Evolutionary conservation across 352 stramenopile species (phyloP).

Genomic region (Pythium dissotocum): DNA sequence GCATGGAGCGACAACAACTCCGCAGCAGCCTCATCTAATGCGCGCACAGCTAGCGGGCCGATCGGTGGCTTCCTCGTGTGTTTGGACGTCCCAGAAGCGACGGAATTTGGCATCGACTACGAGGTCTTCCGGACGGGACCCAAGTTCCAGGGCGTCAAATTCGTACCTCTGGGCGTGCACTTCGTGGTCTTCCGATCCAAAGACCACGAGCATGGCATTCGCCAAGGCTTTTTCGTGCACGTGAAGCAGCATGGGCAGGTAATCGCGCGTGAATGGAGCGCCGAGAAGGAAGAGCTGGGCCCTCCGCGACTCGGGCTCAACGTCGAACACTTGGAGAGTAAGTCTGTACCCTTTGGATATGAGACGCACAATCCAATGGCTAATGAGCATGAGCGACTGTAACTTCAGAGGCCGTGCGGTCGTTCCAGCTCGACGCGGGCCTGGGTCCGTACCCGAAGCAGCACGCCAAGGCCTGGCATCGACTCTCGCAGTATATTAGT

Average conservation of each 20-base stretch:
- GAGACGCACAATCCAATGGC: too few relatives aligned
- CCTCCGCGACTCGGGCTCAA: constrained; percentile 56
- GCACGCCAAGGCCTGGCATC: constrained; percentile 69
- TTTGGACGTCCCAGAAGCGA: constrained; percentile 72
- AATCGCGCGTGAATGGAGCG: constrained; percentile 74
- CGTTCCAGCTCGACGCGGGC: constrained; percentile 80
- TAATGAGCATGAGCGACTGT: background rate
- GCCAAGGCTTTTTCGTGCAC: constrained; percentile 81
- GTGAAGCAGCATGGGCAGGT: constrained; percentile 63
- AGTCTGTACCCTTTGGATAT: background rate
- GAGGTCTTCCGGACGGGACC: constrained; percentile 79
- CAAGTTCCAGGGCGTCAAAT: constrained; percentile 86
- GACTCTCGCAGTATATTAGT: constrained; percentile 72
- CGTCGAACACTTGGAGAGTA: constrained; percentile 71
- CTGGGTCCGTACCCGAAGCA: constrained; percentile 81
- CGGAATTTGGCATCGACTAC: constrained; percentile 87
- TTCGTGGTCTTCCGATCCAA: constrained; percentile 80
- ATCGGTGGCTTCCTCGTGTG: constrained; percentile 81
- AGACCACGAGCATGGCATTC: constrained; percentile 79
- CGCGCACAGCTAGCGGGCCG: constrained; percentile 9
- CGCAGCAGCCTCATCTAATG: background rate
- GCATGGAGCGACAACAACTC: background rate
- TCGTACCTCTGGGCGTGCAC: constrained; percentile 77
- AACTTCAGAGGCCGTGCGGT: constrained; percentile 50
- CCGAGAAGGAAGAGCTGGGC: constrained; percentile 75